A percentile compares a stretch with the other conserved stretches of the same genome.
Conservation (phyloP, 495 filamentous ascomycete genomes). For the Amphirosellinia nigrospora region DNA sequence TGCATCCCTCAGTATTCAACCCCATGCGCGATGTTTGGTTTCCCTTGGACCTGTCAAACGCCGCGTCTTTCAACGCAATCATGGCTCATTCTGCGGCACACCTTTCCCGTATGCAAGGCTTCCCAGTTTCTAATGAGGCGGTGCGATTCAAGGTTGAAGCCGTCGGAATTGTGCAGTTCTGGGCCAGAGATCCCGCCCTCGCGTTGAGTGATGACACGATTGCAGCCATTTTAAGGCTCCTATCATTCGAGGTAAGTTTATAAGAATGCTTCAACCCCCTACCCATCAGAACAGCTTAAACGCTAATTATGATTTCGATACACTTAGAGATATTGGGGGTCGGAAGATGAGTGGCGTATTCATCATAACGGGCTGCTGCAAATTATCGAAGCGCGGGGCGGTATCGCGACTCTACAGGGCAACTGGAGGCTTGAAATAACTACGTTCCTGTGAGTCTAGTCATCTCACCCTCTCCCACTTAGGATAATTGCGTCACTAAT, state of each 20-base stretch:
- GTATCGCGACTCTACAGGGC: slow-evolving; percentile 10
- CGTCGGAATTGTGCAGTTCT: slow-evolving; percentile 13
- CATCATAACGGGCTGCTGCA: slow-evolving; percentile 12
- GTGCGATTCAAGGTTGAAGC: slow-evolving; percentile 15
- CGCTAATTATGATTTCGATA: not conserved
- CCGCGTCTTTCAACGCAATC: slow-evolving; percentile 18
- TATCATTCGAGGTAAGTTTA: slow-evolving; percentile 12
- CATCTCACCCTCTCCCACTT: not conserved
- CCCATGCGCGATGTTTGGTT: slow-evolving; percentile 21
- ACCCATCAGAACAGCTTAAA: not conserved
- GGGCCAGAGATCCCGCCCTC: slow-evolving; percentile 13
- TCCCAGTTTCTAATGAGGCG: slow-evolving; percentile 6
- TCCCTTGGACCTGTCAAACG: slow-evolving; percentile 14
- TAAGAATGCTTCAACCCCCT: not conserved
- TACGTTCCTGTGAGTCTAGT: slow-evolving; percentile 9
- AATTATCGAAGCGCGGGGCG: slow-evolving; percentile 15
- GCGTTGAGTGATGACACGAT: slow-evolving; percentile 13
- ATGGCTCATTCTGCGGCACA: slow-evolving; percentile 20
- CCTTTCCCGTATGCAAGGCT: slow-evolving; percentile 15
- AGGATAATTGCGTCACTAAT: not conserved
- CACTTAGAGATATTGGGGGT: slow-evolving; percentile 16
- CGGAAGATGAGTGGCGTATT: slow-evolving; percentile 17
- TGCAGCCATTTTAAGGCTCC: slow-evolving; percentile 14
- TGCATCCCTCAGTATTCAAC: slow-evolving; percentile 7
- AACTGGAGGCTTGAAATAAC: slow-evolving; percentile 22